phyloP scores from a whole-genome alignment of 495 filamentous ascomycete genomes.

The Talaromyces proteolyticus region DNA sequence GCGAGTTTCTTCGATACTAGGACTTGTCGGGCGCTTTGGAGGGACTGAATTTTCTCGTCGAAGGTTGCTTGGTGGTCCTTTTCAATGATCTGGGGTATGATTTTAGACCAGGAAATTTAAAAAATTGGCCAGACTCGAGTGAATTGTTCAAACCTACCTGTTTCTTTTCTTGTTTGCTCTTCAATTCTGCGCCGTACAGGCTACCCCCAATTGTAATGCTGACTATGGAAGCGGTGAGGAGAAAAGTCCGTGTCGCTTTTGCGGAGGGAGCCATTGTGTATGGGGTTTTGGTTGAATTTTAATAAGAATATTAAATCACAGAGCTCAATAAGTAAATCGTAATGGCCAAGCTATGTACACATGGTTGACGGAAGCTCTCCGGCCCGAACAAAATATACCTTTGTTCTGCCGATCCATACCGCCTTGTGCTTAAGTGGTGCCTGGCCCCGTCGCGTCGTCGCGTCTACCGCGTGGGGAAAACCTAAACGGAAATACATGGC shows the following conservation, averaged over 20 bases:
- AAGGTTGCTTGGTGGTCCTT: constrained; percentile 42
- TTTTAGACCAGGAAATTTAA: neutral
- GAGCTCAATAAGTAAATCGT: no score
- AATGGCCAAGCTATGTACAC: no score
- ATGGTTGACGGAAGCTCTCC: no score
- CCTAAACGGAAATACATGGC: neutral
- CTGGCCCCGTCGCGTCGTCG: constrained; percentile 6
- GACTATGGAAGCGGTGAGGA: constrained; percentile 40
- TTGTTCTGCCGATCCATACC: neutral
- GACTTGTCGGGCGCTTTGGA: constrained; percentile 41
- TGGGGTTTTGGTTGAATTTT: neutral
- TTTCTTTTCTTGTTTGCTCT: constrained; percentile 37
- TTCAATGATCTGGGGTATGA: constrained; percentile 22
- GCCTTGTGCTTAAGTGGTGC: constrained; percentile 1
- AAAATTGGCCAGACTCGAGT: neutral
- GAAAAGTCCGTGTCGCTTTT: constrained; percentile 16
- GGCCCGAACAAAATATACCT: neutral
- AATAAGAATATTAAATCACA: no score
- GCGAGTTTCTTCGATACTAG: constrained; percentile 44
- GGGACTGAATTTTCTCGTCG: constrained; percentile 45
- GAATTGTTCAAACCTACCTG: constrained; percentile 24
- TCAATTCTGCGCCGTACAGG: constrained; percentile 49
- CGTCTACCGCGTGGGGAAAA: constrained; percentile 4
- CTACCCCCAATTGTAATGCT: constrained; percentile 46
- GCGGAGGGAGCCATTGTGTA: constrained; percentile 1